phyloP scores from a whole-genome alignment of 179 eudicot genomes.

The Vitellaria paradoxa region DNA sequence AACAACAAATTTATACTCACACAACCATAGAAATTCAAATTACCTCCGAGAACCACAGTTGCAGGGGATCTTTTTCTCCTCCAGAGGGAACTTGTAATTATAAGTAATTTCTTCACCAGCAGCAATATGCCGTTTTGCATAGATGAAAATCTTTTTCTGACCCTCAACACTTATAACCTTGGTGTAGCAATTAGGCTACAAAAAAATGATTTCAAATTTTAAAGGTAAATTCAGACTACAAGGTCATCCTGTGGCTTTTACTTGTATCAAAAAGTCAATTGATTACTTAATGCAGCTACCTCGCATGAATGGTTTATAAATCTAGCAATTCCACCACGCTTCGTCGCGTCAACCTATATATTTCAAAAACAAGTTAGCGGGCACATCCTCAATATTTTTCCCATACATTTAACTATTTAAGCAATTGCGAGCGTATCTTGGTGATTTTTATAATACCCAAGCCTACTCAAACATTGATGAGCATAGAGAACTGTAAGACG shows the following conservation, averaged over 20 bases:
- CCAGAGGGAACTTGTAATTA: constrained; percentile 95
- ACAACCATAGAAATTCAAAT: constrained; percentile 10
- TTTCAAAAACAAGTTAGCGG: not conserved
- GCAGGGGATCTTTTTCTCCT: constrained; percentile 96
- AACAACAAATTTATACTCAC: not conserved
- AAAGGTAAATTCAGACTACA: not conserved
- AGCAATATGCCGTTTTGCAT: constrained; percentile 85
- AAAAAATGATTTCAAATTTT: not conserved
- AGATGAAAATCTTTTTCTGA: constrained; percentile 94
- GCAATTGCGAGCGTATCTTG: not conserved
- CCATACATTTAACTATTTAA: no score
- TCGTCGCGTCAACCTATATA: constrained; percentile 97
- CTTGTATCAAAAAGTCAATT: not conserved
- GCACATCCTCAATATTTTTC: not conserved
- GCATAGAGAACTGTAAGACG: not conserved
- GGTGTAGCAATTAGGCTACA: constrained; percentile 98
- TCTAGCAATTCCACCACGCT: constrained; percentile 98
- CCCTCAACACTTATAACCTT: constrained; percentile 94
- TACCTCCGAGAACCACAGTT: constrained; percentile 96
- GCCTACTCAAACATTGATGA: not conserved
- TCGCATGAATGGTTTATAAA: constrained; percentile 98
- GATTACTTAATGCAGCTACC: constrained; percentile 44
- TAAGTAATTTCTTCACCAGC: constrained; percentile 98
- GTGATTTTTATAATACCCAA: not conserved
- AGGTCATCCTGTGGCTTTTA: not conserved